Base-by-base conservation (phyloP, 2,329 filamentous ascomycete genomes). In the Cadophora sp. region DNA sequence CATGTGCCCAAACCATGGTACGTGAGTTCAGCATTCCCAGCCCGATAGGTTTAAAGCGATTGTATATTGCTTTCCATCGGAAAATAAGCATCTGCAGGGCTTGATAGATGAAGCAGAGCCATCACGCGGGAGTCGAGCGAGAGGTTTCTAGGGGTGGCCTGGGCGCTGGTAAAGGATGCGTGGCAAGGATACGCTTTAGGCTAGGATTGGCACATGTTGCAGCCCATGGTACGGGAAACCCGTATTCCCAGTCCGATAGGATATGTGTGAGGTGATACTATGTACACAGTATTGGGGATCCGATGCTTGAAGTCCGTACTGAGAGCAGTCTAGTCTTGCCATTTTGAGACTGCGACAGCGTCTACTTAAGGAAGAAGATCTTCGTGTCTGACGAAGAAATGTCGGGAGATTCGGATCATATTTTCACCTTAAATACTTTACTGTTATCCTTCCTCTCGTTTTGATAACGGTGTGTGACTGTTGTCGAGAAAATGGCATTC, bases 271-370 rank as follows among this genome's bases (percentile, higher is more conserved):
- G 27, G 50, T 43, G 33, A 24, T 18, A 27, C 13, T 18, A 39
- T 39, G n/a, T 16, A 39, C n/a, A 24, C 11, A 41, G 11, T 16
- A 14, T 58, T 58, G 55, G 55, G 55, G 55, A 27, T 58, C 55
- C 55, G 55, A 58, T 41, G 55, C 55, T 18, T n/a, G 36, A 58
- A 27, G 55, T 58, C 55, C 55, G 55, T 39, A 58, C 55, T 43
- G 36, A 27, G 20, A 58, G 33, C 36, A 33, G 36, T 27, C 36
- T 58, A 58, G 55, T 41, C n/a, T 27, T 24, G 20, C 20, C 36
- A 30, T 24, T 58, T 58, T 18, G 36, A n/a, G 33, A 43, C 36
- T 16, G 16, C 5, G 20, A 58, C 11, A 43, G 24, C 18, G 7
- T 56, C 36, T 58, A 43, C 55, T 16, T 58, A 58, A 41, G 22